These are phyloP conservation scores for Blumeria hordei DNA, from an alignment of 2,329 filamentous ascomycete species.

Conservation along the genomic window DNA sequence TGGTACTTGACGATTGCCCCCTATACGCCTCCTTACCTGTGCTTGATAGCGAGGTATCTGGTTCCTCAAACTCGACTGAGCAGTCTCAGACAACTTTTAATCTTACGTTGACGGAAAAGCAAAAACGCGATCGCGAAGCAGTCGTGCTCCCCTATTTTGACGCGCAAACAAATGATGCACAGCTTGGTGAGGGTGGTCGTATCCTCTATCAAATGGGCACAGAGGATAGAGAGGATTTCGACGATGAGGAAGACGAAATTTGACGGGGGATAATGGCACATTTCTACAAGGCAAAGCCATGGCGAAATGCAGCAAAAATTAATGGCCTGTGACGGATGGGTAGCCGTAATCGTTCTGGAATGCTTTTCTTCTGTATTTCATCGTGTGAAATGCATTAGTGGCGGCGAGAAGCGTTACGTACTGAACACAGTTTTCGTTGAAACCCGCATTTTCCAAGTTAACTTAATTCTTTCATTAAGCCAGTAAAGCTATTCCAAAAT, in stretches of 20 bases:
- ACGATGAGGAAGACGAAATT: conserved; percentile 50
- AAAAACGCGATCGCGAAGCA: conserved; percentile 62
- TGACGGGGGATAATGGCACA: conserved; percentile 1
- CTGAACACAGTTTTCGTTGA: no score
- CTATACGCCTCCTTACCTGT: conserved; percentile 26
- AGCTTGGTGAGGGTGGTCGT: conserved; percentile 62
- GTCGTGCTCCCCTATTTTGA: conserved; percentile 93
- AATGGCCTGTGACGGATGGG: no score
- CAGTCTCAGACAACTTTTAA: conserved; percentile 57
- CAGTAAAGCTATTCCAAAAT: no score
- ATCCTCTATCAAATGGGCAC: conserved; percentile 93
- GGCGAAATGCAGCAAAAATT: no score
- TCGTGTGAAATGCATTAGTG: no score
- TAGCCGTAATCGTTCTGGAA: no score
- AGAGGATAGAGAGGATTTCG: conserved; percentile 92
- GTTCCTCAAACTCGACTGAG: conserved; percentile 14
- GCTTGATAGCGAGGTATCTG: neutral
- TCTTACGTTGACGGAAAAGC: conserved; percentile 71
- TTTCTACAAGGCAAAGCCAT: no score
- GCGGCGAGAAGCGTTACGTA: no score
- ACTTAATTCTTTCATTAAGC: no score
- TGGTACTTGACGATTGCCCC: conserved; percentile 56
- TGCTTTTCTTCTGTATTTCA: no score
- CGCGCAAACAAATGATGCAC: conserved; percentile 60
- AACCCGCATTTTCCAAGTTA: no score